Percentiles rank a stretch among this genome's conserved stretches.
Conservation (phyloP, 2,329 filamentous ascomycete genomes). For the Nannizziopsis barbatae region DNA sequence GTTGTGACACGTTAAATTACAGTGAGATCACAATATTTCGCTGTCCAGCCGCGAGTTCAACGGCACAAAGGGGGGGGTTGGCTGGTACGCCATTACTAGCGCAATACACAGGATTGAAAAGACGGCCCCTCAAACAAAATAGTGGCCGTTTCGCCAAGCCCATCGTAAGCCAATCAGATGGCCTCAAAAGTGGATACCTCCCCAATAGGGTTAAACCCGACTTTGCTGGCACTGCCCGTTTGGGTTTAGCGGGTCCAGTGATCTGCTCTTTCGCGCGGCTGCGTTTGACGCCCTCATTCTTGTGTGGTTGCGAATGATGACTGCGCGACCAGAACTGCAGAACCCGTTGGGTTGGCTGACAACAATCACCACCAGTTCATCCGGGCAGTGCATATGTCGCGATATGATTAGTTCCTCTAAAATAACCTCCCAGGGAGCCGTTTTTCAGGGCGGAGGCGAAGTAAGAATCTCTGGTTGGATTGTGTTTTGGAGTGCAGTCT, state of each 20-base stretch:
- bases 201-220: constrained; percentile 4
- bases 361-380: too few relatives aligned
- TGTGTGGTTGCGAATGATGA: too few relatives aligned
- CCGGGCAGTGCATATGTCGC: too few relatives aligned
- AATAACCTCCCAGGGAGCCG: too few relatives aligned
- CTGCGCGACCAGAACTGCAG: too few relatives aligned
- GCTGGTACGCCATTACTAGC: not conserved
- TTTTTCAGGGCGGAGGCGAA: too few relatives aligned
- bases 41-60: not conserved
- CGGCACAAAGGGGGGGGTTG: not conserved
- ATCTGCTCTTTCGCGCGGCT: constrained; percentile 7
- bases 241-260: constrained; percentile 3
- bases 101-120: constrained; percentile 1
- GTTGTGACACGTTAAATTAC: too few relatives aligned
- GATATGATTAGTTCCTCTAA: too few relatives aligned
- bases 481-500: too few relatives aligned
- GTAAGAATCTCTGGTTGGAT: too few relatives aligned
- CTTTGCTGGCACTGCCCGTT: constrained; percentile 3
- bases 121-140: not conserved
- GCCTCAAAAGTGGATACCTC: not conserved
- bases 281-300: not conserved
- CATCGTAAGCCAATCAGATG: not conserved
- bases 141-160: constrained; percentile 6
- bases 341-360: too few relatives aligned
- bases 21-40: too few relatives aligned